Conservation (phyloP, 768 basidiomycete genomes). For the Nevesoporus exiguus region DNA sequence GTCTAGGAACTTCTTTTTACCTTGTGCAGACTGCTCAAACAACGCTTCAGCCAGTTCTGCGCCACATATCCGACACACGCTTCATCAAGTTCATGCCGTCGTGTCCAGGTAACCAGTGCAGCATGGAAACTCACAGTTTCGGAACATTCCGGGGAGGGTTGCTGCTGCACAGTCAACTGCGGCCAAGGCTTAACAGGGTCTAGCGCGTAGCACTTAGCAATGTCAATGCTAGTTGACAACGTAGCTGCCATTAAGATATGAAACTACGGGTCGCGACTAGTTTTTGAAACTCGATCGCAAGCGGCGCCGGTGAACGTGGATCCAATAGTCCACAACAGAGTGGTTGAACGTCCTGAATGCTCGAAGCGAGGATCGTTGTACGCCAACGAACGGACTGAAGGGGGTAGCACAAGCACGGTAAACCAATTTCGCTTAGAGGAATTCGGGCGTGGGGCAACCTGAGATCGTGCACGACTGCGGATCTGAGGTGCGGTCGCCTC, state of each 20-base stretch:
- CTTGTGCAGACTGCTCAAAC: neutral
- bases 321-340: too few species aligned
- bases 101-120: conserved; percentile 1
- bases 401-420: neutral
- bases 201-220: neutral
- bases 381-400: neutral
- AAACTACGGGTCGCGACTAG: neutral
- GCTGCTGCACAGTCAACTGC: neutral
- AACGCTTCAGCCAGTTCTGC: neutral
- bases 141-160: conserved; percentile 4
- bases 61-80: neutral
- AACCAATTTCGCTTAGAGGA: conserved; percentile 9
- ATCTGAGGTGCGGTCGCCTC: conserved; percentile 20
- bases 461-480: conserved; percentile 5
- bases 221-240: neutral
- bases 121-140: neutral
- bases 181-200: neutral
- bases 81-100: neutral
- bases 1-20: conserved; percentile 1
- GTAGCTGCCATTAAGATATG: neutral
- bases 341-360: too few species aligned
- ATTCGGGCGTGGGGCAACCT: conserved; percentile 8
- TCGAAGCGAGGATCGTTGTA: neutral
- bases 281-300: neutral
- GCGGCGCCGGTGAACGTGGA: too few species aligned